Percentiles rank a stretch among this genome's conserved stretches.
Conservation (phyloP, 2,329 filamentous ascomycete genomes). For the Exophiala sp. region DNA sequence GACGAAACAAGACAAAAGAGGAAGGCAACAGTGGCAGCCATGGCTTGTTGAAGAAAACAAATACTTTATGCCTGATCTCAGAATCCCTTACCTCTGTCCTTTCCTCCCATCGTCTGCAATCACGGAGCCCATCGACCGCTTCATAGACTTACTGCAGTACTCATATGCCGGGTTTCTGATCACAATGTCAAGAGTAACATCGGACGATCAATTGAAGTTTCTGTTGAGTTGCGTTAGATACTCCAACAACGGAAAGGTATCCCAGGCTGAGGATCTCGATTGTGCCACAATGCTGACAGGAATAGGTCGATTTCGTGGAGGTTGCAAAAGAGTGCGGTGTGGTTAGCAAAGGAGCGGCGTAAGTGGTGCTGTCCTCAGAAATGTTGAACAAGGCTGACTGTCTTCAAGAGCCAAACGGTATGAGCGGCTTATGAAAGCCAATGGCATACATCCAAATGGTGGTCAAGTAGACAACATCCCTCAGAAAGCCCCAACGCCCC, state of each 20-base stretch:
- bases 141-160: no score
- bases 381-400: background rate
- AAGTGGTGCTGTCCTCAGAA: constrained; percentile 35
- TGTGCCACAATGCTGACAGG: constrained; percentile 4
- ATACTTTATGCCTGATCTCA: no score
- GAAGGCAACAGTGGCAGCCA: background rate
- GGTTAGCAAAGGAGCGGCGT: constrained; percentile 63
- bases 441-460: constrained; percentile 42
- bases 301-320: constrained; percentile 57
- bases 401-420: constrained; percentile 58
- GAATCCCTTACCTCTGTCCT: no score
- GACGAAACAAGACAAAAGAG: constrained; percentile 5
- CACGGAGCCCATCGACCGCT: no score
- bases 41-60: background rate
- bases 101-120: background rate
- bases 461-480: background rate
- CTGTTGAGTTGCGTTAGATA: constrained; percentile 60
- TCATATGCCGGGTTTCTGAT: no score
- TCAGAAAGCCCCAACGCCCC: background rate
- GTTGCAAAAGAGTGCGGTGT: constrained; percentile 62
- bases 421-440: constrained; percentile 58
- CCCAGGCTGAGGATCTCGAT: constrained; percentile 12
- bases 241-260: constrained; percentile 55
- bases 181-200: constrained; percentile 46
- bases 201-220: constrained; percentile 59